These are phyloP conservation scores for Evernia prunastri DNA, from an alignment of 495 filamentous ascomycete genomes.

Conservation along the genomic window DNA sequence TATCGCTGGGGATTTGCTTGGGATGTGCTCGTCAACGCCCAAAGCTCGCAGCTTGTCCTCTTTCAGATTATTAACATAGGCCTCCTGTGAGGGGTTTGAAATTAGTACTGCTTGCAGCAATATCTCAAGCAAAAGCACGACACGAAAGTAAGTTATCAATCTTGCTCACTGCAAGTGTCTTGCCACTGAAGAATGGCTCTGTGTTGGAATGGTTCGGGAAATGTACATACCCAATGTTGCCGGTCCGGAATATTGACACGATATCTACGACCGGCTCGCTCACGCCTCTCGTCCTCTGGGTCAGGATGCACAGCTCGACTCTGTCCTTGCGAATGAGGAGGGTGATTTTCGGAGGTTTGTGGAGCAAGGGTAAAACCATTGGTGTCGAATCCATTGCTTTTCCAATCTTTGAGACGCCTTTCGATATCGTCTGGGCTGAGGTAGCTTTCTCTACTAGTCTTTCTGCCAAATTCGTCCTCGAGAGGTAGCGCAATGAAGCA, in stretches of 20 bases:
- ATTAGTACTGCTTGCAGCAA: background rate
- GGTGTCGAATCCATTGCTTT: constrained; percentile 67
- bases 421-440: constrained; percentile 57
- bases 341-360: constrained; percentile 12
- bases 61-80: constrained; percentile 69
- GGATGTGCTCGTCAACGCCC: constrained; percentile 72
- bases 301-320: constrained; percentile 71
- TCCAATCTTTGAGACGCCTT: constrained; percentile 61
- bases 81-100: constrained; percentile 33
- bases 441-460: constrained; percentile 39
- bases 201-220: background rate
- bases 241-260: constrained; percentile 70
- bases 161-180: background rate
- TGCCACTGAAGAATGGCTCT: background rate
- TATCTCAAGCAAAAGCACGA: background rate
- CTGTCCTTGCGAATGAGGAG: constrained; percentile 38
- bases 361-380: constrained; percentile 60
- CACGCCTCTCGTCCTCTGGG: constrained; percentile 48
- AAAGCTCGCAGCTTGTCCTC: constrained; percentile 89
- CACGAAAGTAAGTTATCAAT: background rate
- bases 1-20: constrained; percentile 42
- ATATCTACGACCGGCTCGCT: constrained; percentile 47
- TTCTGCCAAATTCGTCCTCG: constrained; percentile 48
- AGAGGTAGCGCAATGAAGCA: constrained; percentile 65
- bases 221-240: constrained; percentile 52